Evolutionary conservation across 2,329 filamentous ascomycete species (phyloP), one percentile per base, ranked within the genome.

Genomic region (Tetracladium maxilliforme): DNA sequence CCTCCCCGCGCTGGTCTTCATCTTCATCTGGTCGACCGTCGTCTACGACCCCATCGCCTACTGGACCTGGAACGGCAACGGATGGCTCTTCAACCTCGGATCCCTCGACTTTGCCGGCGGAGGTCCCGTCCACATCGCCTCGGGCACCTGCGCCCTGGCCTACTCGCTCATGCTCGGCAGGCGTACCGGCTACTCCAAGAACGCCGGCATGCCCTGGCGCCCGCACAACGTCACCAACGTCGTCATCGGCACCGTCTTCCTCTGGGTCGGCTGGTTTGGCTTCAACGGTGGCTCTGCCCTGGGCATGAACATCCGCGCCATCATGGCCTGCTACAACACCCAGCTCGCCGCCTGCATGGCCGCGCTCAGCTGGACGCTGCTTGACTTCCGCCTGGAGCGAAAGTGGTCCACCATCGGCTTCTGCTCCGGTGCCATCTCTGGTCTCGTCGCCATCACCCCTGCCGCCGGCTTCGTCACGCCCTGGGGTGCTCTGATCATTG

Each of bases 181-280:
- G 49, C 70, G 77, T 23, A 54, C 56, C 16, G 71, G 68, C 34
- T 70, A 77, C 51, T 61, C 51, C 39, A 65, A 61, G 39, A 60
- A 64, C 25, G 61, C 71, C 31, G 65, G 70, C 22, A 64, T 72
- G 4, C 68, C 70, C 4, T 76, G 76, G 54, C 64, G 68, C 16
- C 74, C 76, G 7, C 77, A 83, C 50, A 82, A 79, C 42, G 72
- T 79, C 22, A 79, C 75, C 30, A 61, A 79, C 38, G 71, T 82
- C 35, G 70, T 81, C 23, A 59, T 83, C 23, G 77, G 78, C 13
- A 81, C 78, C 4, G 65, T 75, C 14, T 66, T 77, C 64, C 64
- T 93, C 24, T 94, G 86, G 86, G 80, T 93, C 22, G 84, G 86
- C 30, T 94, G 84, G 86, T 90, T 93, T 47, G 86, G 86, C 24